These are phyloP conservation scores for Quercus agrifolia DNA, from an alignment of 306 rosid species.

Conservation along the genomic window DNA sequence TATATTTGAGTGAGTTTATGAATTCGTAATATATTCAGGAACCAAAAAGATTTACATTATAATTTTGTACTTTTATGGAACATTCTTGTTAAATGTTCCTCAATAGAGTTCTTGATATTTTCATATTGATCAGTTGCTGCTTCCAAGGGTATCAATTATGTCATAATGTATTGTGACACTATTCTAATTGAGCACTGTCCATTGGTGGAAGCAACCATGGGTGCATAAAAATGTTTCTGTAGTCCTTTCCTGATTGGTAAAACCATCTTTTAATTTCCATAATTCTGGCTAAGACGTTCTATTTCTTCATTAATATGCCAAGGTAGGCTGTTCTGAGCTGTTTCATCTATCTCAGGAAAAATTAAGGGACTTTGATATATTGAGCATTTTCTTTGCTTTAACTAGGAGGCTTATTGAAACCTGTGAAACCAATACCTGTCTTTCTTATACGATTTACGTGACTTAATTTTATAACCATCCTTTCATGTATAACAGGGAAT, in stretches of 20 bases:
- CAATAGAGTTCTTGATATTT: not conserved
- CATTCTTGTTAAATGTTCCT: not conserved
- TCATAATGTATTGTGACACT: not conserved
- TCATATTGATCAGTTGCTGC: not conserved
- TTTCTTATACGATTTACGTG: not conserved
- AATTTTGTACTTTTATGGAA: not conserved
- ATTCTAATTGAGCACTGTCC: not conserved
- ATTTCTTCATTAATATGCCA: not conserved
- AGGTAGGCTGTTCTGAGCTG: not conserved
- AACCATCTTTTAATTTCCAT: not conserved
- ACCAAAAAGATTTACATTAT: not conserved
- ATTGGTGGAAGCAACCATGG: not conserved
- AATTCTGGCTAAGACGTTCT: not conserved
- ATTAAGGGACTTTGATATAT: not conserved
- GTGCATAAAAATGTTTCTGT: not conserved
- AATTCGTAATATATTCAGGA: not conserved
- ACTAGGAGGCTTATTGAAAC: not conserved
- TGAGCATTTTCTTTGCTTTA: not conserved
- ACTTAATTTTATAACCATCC: slow-evolving; percentile 3
- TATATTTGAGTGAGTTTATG: not conserved
- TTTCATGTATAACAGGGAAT: slow-evolving; percentile 56
- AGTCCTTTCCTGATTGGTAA: not conserved
- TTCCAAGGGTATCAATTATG: not conserved
- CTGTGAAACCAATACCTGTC: not conserved
- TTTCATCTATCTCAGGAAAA: not conserved